A percentile compares a stretch with the other conserved stretches of the same genome.
Conservation (phyloP, 2,329 filamentous ascomycete genomes). For the Sarocladium oryzae region DNA sequence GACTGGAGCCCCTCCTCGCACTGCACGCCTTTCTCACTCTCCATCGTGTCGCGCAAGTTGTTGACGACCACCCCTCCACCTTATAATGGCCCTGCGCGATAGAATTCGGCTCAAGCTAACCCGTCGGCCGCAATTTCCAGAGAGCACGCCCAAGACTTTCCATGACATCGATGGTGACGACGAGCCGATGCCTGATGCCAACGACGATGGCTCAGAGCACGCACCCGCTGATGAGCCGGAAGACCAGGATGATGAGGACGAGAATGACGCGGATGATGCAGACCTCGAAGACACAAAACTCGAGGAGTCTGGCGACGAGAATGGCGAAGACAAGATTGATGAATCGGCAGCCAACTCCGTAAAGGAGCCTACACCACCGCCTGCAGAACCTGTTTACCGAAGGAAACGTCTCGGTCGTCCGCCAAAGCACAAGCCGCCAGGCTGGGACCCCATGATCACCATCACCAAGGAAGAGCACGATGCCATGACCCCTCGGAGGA, state of each 20-base stretch:
- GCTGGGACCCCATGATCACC: slow-evolving; percentile 63
- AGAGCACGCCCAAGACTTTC: slow-evolving; percentile 36
- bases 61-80: slow-evolving; percentile 1
- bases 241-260: slow-evolving; percentile 33
- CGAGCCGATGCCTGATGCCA: slow-evolving; percentile 30
- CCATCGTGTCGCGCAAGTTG: slow-evolving; percentile 4
- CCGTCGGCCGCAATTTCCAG: slow-evolving; percentile 24
- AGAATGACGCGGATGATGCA: slow-evolving; percentile 42
- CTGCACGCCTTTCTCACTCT: neutral
- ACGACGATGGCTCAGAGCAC: slow-evolving; percentile 35
- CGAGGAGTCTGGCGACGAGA: slow-evolving; percentile 28
- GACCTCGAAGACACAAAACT: slow-evolving; percentile 39
- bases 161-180: slow-evolving; percentile 30
- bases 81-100: slow-evolving; percentile 21
- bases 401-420: slow-evolving; percentile 78
- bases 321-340: slow-evolving; percentile 33
- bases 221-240: slow-evolving; percentile 28
- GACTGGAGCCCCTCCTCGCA: no score
- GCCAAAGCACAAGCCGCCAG: slow-evolving; percentile 75
- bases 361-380: slow-evolving; percentile 45
- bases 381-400: slow-evolving; percentile 58
- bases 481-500: slow-evolving; percentile 47
- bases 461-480: slow-evolving; percentile 47
- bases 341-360: slow-evolving; percentile 30
- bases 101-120: slow-evolving; percentile 28